Conservation (phyloP, 768 basidiomycete genomes). For the Crassisporium funariophilum region DNA sequence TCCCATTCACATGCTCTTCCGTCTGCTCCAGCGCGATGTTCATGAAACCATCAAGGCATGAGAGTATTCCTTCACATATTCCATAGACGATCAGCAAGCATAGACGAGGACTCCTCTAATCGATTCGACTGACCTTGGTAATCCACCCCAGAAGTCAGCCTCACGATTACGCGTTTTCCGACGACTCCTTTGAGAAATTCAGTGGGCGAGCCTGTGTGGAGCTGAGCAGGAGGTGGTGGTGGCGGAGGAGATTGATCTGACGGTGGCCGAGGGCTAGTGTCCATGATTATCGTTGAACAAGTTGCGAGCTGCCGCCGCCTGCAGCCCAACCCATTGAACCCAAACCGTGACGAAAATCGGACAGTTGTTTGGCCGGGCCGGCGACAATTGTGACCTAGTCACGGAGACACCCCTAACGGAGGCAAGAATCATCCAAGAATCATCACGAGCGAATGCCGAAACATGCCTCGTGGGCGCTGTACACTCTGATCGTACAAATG, state of each 20-base stretch:
- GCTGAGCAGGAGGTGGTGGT: constrained; percentile 53
- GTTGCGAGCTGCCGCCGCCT: too few relatives aligned
- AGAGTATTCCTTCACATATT: constrained; percentile 71
- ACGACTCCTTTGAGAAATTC: constrained; percentile 95
- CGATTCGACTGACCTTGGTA: constrained; percentile 86
- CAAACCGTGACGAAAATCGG: too few relatives aligned
- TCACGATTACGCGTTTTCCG: constrained; percentile 92
- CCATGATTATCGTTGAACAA: too few relatives aligned
- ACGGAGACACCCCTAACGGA: too few relatives aligned
- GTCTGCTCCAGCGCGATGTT: constrained; percentile 98
- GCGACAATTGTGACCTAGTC: too few relatives aligned
- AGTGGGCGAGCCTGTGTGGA: constrained; percentile 78
- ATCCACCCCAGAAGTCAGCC: constrained; percentile 90
- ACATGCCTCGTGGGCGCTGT: too few relatives aligned
- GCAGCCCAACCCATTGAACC: too few relatives aligned
- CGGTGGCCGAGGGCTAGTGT: constrained; percentile 28
- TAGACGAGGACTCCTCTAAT: not conserved
- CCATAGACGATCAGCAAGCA: not conserved
- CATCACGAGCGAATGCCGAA: too few relatives aligned
- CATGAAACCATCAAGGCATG: constrained; percentile 98
- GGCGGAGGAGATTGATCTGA: constrained; percentile 37
- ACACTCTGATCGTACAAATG: too few relatives aligned
- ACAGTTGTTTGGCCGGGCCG: too few relatives aligned
- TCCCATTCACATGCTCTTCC: constrained; percentile 90
- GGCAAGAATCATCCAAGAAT: too few relatives aligned